Evolutionary conservation across 2,329 filamentous ascomycete genomes (phyloP).

Genomic region (Claviceps spartinae): DNA sequence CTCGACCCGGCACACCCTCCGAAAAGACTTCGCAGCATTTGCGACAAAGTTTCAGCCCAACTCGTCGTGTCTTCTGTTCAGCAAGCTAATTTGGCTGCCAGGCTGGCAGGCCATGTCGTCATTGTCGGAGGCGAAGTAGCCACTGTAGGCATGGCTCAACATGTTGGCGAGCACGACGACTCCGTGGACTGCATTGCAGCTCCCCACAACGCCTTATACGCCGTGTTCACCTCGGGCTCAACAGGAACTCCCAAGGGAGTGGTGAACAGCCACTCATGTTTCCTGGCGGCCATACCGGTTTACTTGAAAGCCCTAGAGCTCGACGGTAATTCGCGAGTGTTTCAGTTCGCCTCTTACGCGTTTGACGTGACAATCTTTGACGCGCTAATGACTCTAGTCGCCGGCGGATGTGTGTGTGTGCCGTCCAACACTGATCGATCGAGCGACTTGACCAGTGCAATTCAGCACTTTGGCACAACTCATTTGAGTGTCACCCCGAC

Average conservation of each 20-base stretch:
- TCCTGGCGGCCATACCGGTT: not conserved
- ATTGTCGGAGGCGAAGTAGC: not conserved
- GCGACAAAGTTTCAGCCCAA: not conserved
- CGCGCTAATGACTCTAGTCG: constrained; percentile 8
- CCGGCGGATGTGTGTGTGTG: constrained; percentile 10
- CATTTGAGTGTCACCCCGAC: constrained; percentile 7
- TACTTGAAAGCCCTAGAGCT: not conserved
- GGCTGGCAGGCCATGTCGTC: not conserved
- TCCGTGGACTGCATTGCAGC: not conserved
- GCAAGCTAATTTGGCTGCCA: not conserved
- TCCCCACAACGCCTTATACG: not conserved
- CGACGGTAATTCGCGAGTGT: not conserved
- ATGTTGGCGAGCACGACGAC: not conserved
- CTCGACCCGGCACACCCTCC: constrained; percentile 5
- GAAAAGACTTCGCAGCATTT: not conserved
- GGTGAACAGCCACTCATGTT: not conserved
- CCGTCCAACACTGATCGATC: constrained; percentile 9
- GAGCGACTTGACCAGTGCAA: constrained; percentile 7
- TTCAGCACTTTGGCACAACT: constrained; percentile 4
- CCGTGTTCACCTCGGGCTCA: not conserved
- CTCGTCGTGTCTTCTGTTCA: not conserved
- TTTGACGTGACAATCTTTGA: constrained; percentile 11
- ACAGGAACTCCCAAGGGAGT: not conserved
- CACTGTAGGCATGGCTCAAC: not conserved
- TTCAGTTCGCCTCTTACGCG: constrained; percentile 10